Evolutionary conservation across 2,329 filamentous ascomycete genomes (phyloP).

Genomic region (Bipolaris oryzae): DNA sequence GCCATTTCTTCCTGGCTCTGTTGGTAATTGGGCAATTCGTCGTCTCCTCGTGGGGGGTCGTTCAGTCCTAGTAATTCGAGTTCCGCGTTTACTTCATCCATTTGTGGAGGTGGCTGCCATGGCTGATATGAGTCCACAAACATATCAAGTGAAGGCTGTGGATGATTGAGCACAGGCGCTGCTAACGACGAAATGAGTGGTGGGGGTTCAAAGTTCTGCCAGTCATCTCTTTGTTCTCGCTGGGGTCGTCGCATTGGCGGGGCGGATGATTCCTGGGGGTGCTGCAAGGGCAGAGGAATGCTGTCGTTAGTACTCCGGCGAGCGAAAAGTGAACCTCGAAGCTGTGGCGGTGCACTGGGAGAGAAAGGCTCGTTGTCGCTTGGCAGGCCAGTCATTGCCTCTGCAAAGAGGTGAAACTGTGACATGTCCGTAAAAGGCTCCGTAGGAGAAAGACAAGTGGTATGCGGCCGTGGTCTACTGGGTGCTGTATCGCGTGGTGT

Average conservation of each 20-base stretch:
- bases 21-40: constrained; percentile 55
- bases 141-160: constrained; percentile 10
- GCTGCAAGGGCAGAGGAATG: constrained; percentile 32
- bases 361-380: constrained; percentile 39
- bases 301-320: constrained; percentile 34
- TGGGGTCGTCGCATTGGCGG: constrained; percentile 16
- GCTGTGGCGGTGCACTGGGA: constrained; percentile 38
- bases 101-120: constrained; percentile 24
- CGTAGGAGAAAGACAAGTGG: constrained; percentile 41
- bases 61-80: constrained; percentile 40
- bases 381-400: constrained; percentile 46
- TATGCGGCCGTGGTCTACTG: constrained; percentile 38
- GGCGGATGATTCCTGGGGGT: constrained; percentile 18
- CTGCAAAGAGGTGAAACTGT: constrained; percentile 49
- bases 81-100: constrained; percentile 38
- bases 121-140: constrained; percentile 19
- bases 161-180: constrained; percentile 16
- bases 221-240: constrained; percentile 22
- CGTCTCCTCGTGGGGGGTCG: constrained; percentile 38
- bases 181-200: constrained; percentile 14
- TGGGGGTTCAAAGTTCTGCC: constrained; percentile 38
- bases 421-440: constrained; percentile 45
- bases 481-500: constrained; percentile 27
- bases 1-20: constrained; percentile 56
- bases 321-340: constrained; percentile 45